These are phyloP conservation scores for Ustilago curta DNA, from an alignment of 1,284 basidiomycete species.

Conservation along the genomic window DNA sequence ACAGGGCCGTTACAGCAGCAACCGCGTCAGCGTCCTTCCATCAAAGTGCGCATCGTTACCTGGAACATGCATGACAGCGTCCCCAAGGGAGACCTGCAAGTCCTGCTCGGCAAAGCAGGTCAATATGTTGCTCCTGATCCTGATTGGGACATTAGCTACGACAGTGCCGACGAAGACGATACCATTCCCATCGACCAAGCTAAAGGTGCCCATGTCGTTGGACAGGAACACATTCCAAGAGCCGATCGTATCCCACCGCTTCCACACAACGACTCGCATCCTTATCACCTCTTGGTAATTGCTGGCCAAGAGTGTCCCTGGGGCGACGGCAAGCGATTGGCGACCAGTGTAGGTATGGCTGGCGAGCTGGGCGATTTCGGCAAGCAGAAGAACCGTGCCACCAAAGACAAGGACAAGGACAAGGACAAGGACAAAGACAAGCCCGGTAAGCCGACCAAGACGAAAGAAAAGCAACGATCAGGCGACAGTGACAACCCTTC, in stretches of 20 bases:
- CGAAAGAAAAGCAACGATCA: slow-evolving; percentile 44
- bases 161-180: slow-evolving; percentile 41
- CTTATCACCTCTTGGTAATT: slow-evolving; percentile 83
- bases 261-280: slow-evolving; percentile 72
- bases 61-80: slow-evolving; percentile 73
- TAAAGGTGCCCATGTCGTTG: slow-evolving; percentile 49
- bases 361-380: slow-evolving; percentile 61
- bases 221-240: slow-evolving; percentile 54
- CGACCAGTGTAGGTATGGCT: slow-evolving; percentile 62
- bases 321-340: slow-evolving; percentile 61
- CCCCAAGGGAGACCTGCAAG: slow-evolving; percentile 79
- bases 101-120: slow-evolving; percentile 78
- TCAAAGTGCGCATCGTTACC: slow-evolving; percentile 72
- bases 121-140: slow-evolving; percentile 71
- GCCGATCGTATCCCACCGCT: slow-evolving; percentile 62
- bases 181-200: neutral
- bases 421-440: too few relatives aligned
- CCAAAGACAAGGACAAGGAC: slow-evolving; percentile 36
- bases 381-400: slow-evolving; percentile 41
- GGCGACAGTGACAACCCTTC: slow-evolving; percentile 30
- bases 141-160: slow-evolving; percentile 54
- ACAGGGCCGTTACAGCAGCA: slow-evolving; percentile 2
- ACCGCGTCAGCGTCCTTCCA: slow-evolving; percentile 53
- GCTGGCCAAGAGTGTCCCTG: slow-evolving; percentile 76
- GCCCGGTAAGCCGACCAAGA: slow-evolving; percentile 51